A percentile compares a stretch with the other conserved stretches of the same genome.
These are phyloP conservation scores for Albugo laibachii DNA, from an alignment of 352 stramenopile genomes.

Conservation along the genomic window DNA sequence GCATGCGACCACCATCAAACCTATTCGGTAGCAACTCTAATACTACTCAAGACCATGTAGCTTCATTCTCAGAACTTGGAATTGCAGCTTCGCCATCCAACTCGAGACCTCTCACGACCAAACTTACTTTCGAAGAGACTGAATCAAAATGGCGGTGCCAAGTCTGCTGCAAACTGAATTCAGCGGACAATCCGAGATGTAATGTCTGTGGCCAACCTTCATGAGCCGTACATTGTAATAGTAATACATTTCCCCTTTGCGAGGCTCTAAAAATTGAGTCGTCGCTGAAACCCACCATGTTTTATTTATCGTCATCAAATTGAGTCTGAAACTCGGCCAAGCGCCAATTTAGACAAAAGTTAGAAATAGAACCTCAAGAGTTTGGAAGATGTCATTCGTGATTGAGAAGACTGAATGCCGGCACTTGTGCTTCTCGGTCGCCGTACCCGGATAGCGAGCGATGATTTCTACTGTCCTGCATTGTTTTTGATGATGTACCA, in stretches of 20 bases:
- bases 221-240: too few species aligned
- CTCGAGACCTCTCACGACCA: not conserved
- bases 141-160: conserved; percentile 28
- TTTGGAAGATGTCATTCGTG: too few species aligned
- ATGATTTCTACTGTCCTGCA: conserved; percentile 71
- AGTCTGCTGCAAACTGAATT: conserved; percentile 56
- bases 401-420: conserved; percentile 18
- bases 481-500: conserved; percentile 62
- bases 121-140: not conserved
- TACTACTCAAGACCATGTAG: conserved; percentile 1
- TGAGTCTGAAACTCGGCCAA: not conserved
- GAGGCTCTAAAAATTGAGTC: too few species aligned
- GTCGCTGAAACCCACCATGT: not conserved
- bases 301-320: not conserved
- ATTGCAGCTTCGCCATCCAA: not conserved
- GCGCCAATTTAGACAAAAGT: too few species aligned
- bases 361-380: too few species aligned
- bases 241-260: too few species aligned
- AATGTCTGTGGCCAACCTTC: conserved; percentile 27
- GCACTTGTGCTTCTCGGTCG: conserved; percentile 70
- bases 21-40: not conserved
- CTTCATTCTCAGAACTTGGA: not conserved
- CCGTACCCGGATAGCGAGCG: conserved; percentile 61
- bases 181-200: conserved; percentile 23
- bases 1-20: not conserved